Base-by-base conservation (phyloP, 352 stramenopile species). In the Hyaloperonospora brassicae region DNA sequence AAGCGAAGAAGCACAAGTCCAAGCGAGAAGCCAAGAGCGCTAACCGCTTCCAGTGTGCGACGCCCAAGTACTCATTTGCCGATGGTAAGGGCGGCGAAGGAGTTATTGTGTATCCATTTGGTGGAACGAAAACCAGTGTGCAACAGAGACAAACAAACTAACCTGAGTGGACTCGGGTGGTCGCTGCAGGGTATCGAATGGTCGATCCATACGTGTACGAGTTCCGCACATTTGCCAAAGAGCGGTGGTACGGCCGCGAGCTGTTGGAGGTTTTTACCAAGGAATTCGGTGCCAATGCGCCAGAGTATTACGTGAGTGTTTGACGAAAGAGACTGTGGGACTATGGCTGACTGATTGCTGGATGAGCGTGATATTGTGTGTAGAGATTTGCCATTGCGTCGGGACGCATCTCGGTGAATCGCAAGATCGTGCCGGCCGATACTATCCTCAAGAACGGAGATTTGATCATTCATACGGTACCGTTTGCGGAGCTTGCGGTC, bases 161-260 rank as follows among this genome's bases (percentile, higher is more conserved):
- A 17, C 17, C 17, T 17, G 17, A 17, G 17, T 17, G 17, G 17
- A 17, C 17, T 17, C 17, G 17, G 17, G 31, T 22, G 23, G 4
- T 22, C 41, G 31, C 31, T 27, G 54, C 50, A 93, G 84, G 81
- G 2, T 92, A 91, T 56, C 76, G 84, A 24, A 72, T 89, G 55
- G 83, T 96, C 23, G 74, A 87, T 72, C 95, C 96, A 12, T 98
- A 98, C 66, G 82, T 95, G 49, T 98, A 97, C 62, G 90, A 96
- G 55, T 98, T 98, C 70, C 73, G 84, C 34, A 98, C 93, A 27
- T 91, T 93, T 68, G 93, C 95, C 49, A 99, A 99, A 59, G 68
- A 85, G 65, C 83, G 96, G 38, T 99, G 96, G 96, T 79, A 97
- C 47, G 73, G 76, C 2, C 76, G 81, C n/a, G 73, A 89, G 53